Evolutionary conservation across 768 basidiomycete species (phyloP), one percentile per base, ranked within the genome.

Genomic region (Steccherinum ochraceum): DNA sequence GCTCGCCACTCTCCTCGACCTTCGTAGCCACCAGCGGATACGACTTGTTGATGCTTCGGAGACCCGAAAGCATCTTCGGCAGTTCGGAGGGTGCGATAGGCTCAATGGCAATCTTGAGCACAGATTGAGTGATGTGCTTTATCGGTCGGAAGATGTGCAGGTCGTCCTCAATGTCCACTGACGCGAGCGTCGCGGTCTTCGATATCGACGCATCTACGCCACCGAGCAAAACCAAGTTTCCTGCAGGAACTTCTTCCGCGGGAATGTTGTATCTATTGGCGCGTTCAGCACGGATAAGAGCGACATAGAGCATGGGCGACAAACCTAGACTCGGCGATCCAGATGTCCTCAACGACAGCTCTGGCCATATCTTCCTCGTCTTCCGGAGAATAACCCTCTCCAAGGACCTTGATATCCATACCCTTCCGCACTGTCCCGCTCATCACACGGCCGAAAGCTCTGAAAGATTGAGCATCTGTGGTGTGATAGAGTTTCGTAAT

Each of bases 311-410:
- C n/a, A n/a, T n/a, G n/a, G 4, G 41, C 20, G 2, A 62, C 78
- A 55, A 55, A 94, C 89, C 95, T 78, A 13, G 95, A 83, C 74
- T 97, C 89, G 62, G 80, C 83, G 51, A 98, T 81, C 90, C 93
- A 91, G 16, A 98, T 72, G 54, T 86, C 86, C 58, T 97, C 94
- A 2, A 96, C 80, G 2, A 73, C 78, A 12, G 80, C 83, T 54
- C 82, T 84, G 66, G 89, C 79, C 93, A 97, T 95, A 62, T 99
- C 96, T 69, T 99, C 96, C 70, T 98, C 95, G 57, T 99, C 96
- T 61, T 97, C 95, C n/a, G 91, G 89, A 12, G 93, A 95, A 67
- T 94, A 99, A 0, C 93, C 93, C 65, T 98, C 96, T 51, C 96
- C 96, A 5, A 99, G 74, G n/a, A 98, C 94, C 71, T 96, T 97